Evolutionary conservation across 345 rosid species (phyloP).

Genomic region (Eucalyptus viminalis): DNA sequence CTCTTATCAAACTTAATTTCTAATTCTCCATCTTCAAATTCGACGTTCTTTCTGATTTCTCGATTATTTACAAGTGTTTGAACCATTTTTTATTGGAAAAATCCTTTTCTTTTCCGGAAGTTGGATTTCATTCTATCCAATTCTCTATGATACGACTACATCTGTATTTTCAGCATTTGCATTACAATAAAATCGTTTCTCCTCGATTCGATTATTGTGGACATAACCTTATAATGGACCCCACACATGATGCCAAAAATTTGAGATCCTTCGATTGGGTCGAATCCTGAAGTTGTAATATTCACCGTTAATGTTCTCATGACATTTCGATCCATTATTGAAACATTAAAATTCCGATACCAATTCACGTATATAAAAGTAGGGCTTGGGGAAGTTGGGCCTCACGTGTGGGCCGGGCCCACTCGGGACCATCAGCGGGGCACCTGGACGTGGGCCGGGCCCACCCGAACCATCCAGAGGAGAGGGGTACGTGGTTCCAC

Average conservation of each 20-base stretch:
- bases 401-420: background rate
- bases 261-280: background rate
- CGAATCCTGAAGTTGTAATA: no score
- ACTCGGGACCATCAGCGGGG: background rate
- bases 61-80: background rate
- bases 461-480: background rate
- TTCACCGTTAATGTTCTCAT: no score
- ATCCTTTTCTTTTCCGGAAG: rapidly evolving
- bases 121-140: background rate
- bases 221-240: background rate
- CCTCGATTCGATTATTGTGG: rapidly evolving
- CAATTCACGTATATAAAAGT: background rate
- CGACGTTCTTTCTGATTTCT: rapidly evolving
- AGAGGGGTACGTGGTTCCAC: background rate
- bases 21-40: background rate
- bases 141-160: background rate
- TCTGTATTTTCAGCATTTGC: background rate
- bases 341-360: no score
- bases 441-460: background rate
- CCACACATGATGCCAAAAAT: background rate
- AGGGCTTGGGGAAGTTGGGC: background rate
- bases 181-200: rapidly evolving
- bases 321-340: background rate
- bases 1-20: background rate
- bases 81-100: background rate